Conservation (phyloP, 352 stramenopile genomes). For the Saprolegnia parasitica region DNA sequence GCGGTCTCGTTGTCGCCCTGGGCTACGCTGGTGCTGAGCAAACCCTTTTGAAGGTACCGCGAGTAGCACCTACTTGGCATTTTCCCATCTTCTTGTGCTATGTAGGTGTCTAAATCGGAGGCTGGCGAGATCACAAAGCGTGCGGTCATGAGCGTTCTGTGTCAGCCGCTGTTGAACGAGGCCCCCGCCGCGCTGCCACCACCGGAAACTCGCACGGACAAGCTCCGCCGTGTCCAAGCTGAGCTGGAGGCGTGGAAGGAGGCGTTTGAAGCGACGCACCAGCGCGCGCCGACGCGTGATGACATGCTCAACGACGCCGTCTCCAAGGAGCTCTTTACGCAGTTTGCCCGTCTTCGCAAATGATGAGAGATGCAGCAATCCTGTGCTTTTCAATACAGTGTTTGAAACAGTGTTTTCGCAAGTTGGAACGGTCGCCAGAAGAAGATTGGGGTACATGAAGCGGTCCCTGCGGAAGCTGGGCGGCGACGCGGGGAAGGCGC, state of each 20-base stretch:
- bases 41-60: constrained; percentile 69
- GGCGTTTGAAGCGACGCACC: constrained; percentile 48
- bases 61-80: too few species aligned
- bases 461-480: too few species aligned
- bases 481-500: too few species aligned
- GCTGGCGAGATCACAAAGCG: constrained; percentile 55
- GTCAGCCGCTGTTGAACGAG: constrained; percentile 68
- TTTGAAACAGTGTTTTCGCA: too few species aligned
- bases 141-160: constrained; percentile 82
- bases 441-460: too few species aligned
- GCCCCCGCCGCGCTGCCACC: constrained; percentile 41
- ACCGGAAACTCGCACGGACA: constrained; percentile 53
- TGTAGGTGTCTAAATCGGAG: constrained; percentile 62
- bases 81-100: background rate
- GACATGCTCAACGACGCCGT: constrained; percentile 60
- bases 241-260: constrained; percentile 62
- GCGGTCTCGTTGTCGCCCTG: constrained; percentile 63
- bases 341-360: constrained; percentile 43
- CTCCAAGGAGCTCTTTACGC: constrained; percentile 58
- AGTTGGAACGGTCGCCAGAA: too few species aligned
- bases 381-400: background rate
- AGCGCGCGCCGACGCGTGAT: constrained; percentile 49
- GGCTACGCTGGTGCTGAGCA: constrained; percentile 56
- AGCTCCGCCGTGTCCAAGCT: constrained; percentile 51
- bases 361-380: too few species aligned